These are phyloP conservation scores for Saccharum officinarum DNA, from an alignment of 176 grass and related monocot species.

Conservation along the genomic window DNA sequence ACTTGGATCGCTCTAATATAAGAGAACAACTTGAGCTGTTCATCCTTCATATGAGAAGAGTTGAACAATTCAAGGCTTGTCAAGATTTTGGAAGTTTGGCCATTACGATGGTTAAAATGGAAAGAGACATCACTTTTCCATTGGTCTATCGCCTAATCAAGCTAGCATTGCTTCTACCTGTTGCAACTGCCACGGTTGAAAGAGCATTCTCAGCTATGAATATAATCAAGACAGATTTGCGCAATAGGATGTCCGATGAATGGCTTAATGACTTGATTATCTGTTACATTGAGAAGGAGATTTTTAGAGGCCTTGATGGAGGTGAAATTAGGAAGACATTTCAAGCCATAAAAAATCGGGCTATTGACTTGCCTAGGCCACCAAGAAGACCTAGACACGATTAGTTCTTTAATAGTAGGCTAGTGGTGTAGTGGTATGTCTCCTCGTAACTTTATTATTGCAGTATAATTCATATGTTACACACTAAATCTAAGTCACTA, in stretches of 20 bases:
- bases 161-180: background rate
- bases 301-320: background rate
- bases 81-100: background rate
- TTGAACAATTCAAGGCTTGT: background rate
- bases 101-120: too few species aligned
- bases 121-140: background rate
- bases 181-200: background rate
- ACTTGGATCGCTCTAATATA: background rate
- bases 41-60: background rate
- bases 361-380: too few species aligned
- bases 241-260: background rate
- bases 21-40: background rate
- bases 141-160: background rate
- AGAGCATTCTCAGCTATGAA: background rate
- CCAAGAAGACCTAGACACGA: too few species aligned
- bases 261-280: background rate
- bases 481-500: too few species aligned
- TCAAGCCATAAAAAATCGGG: too few species aligned
- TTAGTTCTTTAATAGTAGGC: too few species aligned
- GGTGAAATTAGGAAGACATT: too few species aligned
- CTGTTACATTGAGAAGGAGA: background rate
- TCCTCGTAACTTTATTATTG: too few species aligned
- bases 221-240: background rate
- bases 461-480: too few species aligned
- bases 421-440: too few species aligned